phyloP scores from a whole-genome alignment of 2,329 filamentous ascomycete species.

The Ophiostoma australiae region DNA sequence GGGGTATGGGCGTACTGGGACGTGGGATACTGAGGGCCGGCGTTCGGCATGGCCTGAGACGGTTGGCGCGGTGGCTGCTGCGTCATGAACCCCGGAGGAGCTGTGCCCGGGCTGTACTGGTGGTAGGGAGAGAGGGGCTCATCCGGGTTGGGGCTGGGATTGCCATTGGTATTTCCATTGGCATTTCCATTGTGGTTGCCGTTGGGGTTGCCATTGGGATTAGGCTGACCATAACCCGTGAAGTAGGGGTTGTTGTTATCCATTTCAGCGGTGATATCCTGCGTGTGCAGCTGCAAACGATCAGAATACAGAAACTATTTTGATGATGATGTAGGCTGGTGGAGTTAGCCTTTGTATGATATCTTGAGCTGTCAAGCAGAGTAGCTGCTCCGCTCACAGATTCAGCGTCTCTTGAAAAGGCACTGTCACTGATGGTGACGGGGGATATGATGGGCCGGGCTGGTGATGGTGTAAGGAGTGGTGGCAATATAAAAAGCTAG shows the following conservation, averaged over 20 bases:
- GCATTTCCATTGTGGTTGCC: neutral
- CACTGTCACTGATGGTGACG: neutral
- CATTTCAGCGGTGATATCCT: neutral
- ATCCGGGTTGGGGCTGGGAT: neutral
- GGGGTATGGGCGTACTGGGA: neutral
- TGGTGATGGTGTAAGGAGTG: neutral
- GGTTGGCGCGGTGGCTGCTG: neutral
- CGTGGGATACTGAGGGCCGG: neutral
- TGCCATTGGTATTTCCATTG: neutral
- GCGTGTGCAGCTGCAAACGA: too few species aligned
- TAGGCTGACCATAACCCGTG: neutral
- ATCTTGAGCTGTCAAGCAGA: neutral
- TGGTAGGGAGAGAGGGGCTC: neutral
- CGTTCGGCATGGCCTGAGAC: neutral
- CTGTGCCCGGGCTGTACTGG: neutral
- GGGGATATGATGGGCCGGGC: neutral
- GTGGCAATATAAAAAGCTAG: neutral
- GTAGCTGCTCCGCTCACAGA: neutral
- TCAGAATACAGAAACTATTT: too few species aligned
- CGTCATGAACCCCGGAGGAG: neutral
- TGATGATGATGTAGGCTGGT: neutral
- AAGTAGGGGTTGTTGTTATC: neutral
- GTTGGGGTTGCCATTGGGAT: neutral
- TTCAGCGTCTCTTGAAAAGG: neutral
- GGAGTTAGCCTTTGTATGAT: neutral